Conservation (phyloP, 225 moss, liverwort and hornwort species). For the Physcomitrium patens region DNA sequence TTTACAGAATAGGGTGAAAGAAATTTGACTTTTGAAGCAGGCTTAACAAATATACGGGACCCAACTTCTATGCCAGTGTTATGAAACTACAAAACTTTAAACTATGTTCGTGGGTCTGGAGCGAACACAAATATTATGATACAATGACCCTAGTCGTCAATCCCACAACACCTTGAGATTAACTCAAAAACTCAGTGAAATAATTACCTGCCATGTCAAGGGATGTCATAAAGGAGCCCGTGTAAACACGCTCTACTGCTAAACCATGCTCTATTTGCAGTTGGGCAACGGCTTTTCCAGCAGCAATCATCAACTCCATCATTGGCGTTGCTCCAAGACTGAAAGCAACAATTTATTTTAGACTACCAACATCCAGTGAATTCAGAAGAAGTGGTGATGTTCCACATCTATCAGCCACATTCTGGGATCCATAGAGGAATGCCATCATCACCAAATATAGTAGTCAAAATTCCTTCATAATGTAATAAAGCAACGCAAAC, state of each 20-base stretch:
- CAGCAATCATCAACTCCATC: slow-evolving; percentile 96
- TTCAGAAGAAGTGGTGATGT: slow-evolving; percentile 14
- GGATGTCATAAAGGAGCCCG: slow-evolving; percentile 93
- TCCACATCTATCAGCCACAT: slow-evolving; percentile 13
- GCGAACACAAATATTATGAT: not conserved
- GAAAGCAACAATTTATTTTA: slow-evolving; percentile 33
- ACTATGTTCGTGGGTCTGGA: no score
- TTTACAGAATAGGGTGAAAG: slow-evolving; percentile 10
- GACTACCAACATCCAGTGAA: slow-evolving; percentile 12
- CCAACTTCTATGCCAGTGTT: slow-evolving; percentile 12
- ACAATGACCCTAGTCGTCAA: not conserved
- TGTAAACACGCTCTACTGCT: slow-evolving; percentile 92
- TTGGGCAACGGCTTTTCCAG: slow-evolving; percentile 96
- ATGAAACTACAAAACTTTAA: not conserved
- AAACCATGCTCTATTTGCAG: slow-evolving; percentile 94
- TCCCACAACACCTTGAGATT: not conserved
- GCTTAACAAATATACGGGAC: slow-evolving; percentile 3
- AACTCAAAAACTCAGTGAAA: not conserved
- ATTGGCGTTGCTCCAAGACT: slow-evolving; percentile 95
- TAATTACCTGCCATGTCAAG: slow-evolving; percentile 98
- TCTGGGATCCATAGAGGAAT: slow-evolving; percentile 14
- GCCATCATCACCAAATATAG: not conserved
- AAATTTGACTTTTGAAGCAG: not conserved
- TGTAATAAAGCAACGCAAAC: not conserved
- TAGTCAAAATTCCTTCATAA: not conserved